Base-by-base conservation (phyloP, 768 basidiomycete species). In the Cantharellus anzutake region DNA sequence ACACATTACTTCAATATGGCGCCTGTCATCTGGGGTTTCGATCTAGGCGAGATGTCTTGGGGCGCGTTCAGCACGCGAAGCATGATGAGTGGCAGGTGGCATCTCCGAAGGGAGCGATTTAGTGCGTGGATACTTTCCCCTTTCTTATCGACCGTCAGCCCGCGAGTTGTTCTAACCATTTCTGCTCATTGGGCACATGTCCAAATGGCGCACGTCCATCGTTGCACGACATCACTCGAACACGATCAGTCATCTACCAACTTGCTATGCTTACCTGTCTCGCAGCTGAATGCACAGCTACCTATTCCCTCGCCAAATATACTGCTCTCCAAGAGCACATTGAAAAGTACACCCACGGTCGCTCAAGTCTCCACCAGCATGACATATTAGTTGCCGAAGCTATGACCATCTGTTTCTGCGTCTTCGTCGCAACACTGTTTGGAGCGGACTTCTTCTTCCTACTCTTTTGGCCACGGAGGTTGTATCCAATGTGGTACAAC, bases 381-480 rank as follows among this genome's bases (percentile, higher is more conserved):
- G 61, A 66, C 48, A 38, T 65, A 14, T 50, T 66, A 42, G 65
- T 60, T 56, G 7, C 59, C 4, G 56, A 62, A 29, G 63, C 63
- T 48, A 34, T 51, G 5, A 62, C 58, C 0, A 66, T 66, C 59
- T 62, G 64, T n/a, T 57, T 65, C 37, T 61, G 60, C 7, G 63
- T 65, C 39, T 51, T 61, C 16, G 65, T 65, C 60, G 63, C 62
- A 20, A n/a, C 53, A 60, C 42, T 66, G 42, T 65, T 62, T 42
- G 65, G 65, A 11, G 65, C 65, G 42, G 65, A 64, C 48, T 65
- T 65, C 57, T 66, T 66, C 62, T 65, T 66, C 63, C 61, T 65
- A 4, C 57, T 61, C n/a, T 58, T 59, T 11, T 66, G 59, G 56
- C 65, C 65, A 2, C 39, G 41, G 2, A 35, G 53, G 3, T 14